Evolutionary conservation across 768 basidiomycete genomes (phyloP).

Genomic region (Hortiboletus flavorubellus): DNA sequence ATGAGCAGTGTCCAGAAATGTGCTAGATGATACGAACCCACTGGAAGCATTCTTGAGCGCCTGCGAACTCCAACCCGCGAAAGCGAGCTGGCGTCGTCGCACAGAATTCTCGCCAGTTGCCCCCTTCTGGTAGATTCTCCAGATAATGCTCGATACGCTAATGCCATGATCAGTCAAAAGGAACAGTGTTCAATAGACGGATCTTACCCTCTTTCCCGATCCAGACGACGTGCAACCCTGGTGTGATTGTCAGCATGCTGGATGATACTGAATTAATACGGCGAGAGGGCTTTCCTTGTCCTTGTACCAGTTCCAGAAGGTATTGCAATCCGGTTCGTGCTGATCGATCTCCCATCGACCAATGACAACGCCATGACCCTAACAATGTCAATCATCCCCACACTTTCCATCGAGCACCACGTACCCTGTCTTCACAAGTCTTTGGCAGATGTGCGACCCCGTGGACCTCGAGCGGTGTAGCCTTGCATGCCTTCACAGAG

Average conservation of each 20-base stretch:
- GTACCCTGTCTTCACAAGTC: slow-evolving; percentile 22
- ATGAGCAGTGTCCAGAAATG: neutral
- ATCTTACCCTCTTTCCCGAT: slow-evolving; percentile 26
- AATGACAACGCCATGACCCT: slow-evolving; percentile 16
- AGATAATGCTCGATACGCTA: slow-evolving; percentile 32
- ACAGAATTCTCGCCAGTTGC: slow-evolving; percentile 33
- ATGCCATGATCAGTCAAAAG: neutral
- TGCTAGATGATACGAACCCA: slow-evolving; percentile 2
- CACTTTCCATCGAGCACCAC: neutral
- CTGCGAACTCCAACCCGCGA: slow-evolving; percentile 21
- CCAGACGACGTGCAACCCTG: slow-evolving; percentile 25
- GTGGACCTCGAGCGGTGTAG: slow-evolving; percentile 24
- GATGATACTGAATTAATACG: neutral
- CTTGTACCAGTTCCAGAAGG: slow-evolving; percentile 26
- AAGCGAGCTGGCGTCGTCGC: slow-evolving; percentile 32
- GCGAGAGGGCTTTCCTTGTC: slow-evolving; percentile 24
- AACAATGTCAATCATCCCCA: neutral
- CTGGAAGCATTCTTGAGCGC: slow-evolving; percentile 24
- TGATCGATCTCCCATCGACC: slow-evolving; percentile 29
- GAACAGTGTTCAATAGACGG: neutral
- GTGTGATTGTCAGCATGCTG: neutral
- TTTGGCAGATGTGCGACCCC: slow-evolving; percentile 14
- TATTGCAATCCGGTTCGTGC: slow-evolving; percentile 25
- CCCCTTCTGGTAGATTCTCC: slow-evolving; percentile 23
- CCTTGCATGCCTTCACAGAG: slow-evolving; percentile 16